These are phyloP conservation scores for Neospora caninum DNA, from an alignment of 169 alveolate species.

Conservation along the genomic window DNA sequence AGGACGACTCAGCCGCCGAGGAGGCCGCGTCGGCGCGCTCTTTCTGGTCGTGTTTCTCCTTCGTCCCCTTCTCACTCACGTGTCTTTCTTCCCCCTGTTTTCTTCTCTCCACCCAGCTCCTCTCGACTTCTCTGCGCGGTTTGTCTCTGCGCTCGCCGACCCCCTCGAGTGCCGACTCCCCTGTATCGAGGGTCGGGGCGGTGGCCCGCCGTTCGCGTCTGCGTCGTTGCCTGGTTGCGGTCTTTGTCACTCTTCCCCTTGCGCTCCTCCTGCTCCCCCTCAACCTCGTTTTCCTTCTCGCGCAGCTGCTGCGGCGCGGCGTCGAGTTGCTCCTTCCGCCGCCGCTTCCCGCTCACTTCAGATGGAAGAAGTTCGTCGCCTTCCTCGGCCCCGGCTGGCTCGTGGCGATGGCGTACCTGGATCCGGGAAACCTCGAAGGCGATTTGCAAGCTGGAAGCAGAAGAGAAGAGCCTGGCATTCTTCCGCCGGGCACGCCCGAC, in stretches of 20 bases:
- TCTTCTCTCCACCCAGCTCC: background rate
- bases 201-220: background rate
- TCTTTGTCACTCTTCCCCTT: background rate
- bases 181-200: background rate
- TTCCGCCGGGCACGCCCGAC: background rate
- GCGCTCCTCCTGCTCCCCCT: constrained; percentile 3
- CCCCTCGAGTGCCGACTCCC: background rate
- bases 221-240: background rate
- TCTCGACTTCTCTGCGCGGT: background rate
- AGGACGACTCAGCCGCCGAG: background rate
- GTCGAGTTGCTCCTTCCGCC: constrained; percentile 30
- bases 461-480: constrained; percentile 47
- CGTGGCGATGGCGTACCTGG: constrained; percentile 79
- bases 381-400: constrained; percentile 82
- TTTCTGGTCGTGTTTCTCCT: background rate
- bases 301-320: background rate
- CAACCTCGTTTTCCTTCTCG: constrained; percentile 12
- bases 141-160: background rate
- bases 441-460: constrained; percentile 76
- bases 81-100: background rate
- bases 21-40: background rate
- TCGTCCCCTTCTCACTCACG: background rate
- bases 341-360: constrained; percentile 28
- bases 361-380: background rate
- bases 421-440: constrained; percentile 79